Evolutionary conservation across 2,329 filamentous ascomycete genomes (phyloP).

Genomic region (Ceratocystis smalleyi): DNA sequence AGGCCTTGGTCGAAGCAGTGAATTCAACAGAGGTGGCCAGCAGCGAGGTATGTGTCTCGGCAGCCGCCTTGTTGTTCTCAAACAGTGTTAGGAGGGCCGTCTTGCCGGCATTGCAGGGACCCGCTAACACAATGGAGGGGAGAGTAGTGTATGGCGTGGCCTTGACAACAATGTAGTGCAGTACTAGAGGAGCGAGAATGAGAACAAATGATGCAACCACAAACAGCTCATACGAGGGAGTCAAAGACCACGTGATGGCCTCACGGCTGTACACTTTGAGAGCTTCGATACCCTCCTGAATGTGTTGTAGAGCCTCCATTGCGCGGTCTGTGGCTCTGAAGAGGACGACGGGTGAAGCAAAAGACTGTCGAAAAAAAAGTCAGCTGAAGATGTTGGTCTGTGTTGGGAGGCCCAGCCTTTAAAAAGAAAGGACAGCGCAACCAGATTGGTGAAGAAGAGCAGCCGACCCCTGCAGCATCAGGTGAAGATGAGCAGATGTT

Average conservation of each 20-base stretch:
- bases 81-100: slow-evolving; percentile 69
- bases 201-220: slow-evolving; percentile 54
- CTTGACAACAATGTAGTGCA: slow-evolving; percentile 61
- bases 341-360: not conserved
- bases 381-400: not conserved
- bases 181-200: slow-evolving; percentile 55
- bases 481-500: slow-evolving; percentile 12
- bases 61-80: slow-evolving; percentile 35
- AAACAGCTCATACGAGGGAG: slow-evolving; percentile 47
- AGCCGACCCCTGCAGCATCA: slow-evolving; percentile 12
- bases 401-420: not conserved
- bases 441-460: not conserved
- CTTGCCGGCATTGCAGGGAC: slow-evolving; percentile 73
- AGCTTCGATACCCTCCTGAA: slow-evolving; percentile 17
- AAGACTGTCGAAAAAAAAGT: not conserved
- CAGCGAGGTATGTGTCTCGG: slow-evolving; percentile 42
- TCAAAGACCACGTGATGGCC: slow-evolving; percentile 39
- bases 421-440: slow-evolving; percentile 8
- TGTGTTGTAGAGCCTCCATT: slow-evolving; percentile 15
- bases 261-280: slow-evolving; percentile 28
- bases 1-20: slow-evolving; percentile 34
- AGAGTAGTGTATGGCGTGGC: slow-evolving; percentile 49
- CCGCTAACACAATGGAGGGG: slow-evolving; percentile 66
- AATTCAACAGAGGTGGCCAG: slow-evolving; percentile 37
- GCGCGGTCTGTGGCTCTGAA: not conserved